These are phyloP conservation scores for Apiospora arundinis DNA, from an alignment of 2,329 filamentous ascomycete genomes.

Conservation along the genomic window DNA sequence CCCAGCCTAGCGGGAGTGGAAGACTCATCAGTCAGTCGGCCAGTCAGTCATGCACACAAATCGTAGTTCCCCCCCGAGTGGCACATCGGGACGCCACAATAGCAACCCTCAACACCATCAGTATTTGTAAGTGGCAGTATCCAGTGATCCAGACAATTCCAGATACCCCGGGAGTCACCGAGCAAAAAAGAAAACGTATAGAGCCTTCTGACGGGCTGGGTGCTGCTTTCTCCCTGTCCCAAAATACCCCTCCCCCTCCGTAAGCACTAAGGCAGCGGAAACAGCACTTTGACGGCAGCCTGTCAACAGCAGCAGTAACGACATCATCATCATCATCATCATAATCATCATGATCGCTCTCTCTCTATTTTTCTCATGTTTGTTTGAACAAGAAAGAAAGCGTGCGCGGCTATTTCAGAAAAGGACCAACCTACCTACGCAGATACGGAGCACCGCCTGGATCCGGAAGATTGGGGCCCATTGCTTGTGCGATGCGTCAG, in stretches of 20 bases:
- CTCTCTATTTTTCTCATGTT: not conserved
- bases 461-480: not conserved
- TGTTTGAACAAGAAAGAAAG: not conserved
- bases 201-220: too few species aligned
- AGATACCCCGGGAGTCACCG: too few species aligned
- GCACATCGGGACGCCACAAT: too few species aligned
- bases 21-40: too few species aligned
- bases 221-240: not conserved
- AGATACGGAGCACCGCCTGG: not conserved
- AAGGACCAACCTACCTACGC: not conserved
- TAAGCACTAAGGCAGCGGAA: not conserved
- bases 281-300: not conserved
- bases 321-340: not conserved
- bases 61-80: too few species aligned
- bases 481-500: not conserved
- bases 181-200: too few species aligned
- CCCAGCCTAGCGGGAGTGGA: too few species aligned
- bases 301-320: too few species aligned
- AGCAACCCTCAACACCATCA: too few species aligned
- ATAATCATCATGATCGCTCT: not conserved
- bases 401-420: not conserved
- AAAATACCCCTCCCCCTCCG: not conserved
- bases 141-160: too few species aligned
- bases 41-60: too few species aligned
- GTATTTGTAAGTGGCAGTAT: too few species aligned